phyloP scores from a whole-genome alignment of 2,329 filamentous ascomycete genomes.

The Delphinella strobiligena region DNA sequence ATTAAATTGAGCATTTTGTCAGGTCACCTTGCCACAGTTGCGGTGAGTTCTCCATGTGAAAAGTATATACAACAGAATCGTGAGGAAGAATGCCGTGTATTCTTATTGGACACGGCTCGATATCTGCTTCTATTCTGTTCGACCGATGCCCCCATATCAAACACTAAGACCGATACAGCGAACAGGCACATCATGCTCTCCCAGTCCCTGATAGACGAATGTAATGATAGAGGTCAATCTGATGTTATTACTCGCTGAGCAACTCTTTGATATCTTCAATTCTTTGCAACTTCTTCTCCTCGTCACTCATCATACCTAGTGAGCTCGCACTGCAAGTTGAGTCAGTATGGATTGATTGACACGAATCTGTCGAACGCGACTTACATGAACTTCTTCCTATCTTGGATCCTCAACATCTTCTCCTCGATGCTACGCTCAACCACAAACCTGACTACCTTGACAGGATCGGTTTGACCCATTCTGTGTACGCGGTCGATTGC shows the following conservation, averaged over 20 bases:
- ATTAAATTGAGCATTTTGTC: no score
- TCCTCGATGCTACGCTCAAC: conserved; percentile 87
- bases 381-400: conserved; percentile 91
- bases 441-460: conserved; percentile 78
- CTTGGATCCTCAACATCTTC: conserved; percentile 86
- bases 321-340: conserved; percentile 66
- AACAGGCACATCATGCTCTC: no score
- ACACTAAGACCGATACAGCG: no score
- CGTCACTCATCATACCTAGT: conserved; percentile 86
- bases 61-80: no score
- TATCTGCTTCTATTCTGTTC: no score
- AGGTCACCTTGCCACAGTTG: no score
- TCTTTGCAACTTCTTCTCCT: conserved; percentile 78
- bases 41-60: no score
- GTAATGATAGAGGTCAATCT: no score
- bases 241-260: conserved; percentile 50
- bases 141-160: no score
- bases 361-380: conserved; percentile 26
- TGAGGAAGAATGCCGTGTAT: no score
- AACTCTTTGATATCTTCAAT: conserved; percentile 93
- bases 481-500: conserved; percentile 95
- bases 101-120: no score
- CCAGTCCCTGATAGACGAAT: no score
- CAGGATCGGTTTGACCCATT: conserved; percentile 84
- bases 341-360: conserved; percentile 15